phyloP scores from a whole-genome alignment of 164 flowering plant species.

The Aristolochia californica region DNA sequence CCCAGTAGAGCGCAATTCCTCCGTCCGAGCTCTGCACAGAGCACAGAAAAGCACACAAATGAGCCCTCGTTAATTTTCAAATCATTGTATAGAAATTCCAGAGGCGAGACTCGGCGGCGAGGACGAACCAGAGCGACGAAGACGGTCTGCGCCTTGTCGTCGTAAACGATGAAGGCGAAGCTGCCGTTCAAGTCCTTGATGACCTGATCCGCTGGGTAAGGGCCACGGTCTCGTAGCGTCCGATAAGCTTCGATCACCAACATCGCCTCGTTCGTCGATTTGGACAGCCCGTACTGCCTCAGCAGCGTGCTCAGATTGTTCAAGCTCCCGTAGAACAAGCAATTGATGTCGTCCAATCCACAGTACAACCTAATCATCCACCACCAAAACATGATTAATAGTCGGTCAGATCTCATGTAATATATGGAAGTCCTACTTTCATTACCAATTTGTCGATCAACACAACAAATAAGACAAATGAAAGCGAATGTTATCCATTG shows the following conservation, averaged over 20 bases:
- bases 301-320: constrained; percentile 52
- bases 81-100: too few species aligned
- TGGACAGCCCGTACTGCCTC: constrained; percentile 71
- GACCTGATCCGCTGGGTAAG: constrained; percentile 93
- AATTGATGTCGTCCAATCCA: constrained; percentile 71
- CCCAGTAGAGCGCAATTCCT: constrained; percentile 45
- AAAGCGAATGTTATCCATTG: neutral
- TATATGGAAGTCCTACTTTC: neutral
- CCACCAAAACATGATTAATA: neutral
- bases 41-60: too few species aligned
- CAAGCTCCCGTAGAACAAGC: constrained; percentile 66
- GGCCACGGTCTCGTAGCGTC: constrained; percentile 80
- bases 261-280: constrained; percentile 64
- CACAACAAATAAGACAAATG: neutral
- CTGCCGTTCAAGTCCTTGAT: constrained; percentile 79
- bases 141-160: constrained; percentile 49
- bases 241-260: constrained; percentile 73
- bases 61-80: too few species aligned
- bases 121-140: constrained; percentile 69
- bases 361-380: constrained; percentile 53
- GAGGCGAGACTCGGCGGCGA: too few species aligned
- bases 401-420: neutral
- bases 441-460: neutral
- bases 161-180: constrained; percentile 78
- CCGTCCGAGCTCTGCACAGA: constrained; percentile 2